Percentiles rank a stretch among this genome's conserved stretches.
phyloP scores from a whole-genome alignment of 345 rosid genomes.

The Arabis alpina region DNA sequence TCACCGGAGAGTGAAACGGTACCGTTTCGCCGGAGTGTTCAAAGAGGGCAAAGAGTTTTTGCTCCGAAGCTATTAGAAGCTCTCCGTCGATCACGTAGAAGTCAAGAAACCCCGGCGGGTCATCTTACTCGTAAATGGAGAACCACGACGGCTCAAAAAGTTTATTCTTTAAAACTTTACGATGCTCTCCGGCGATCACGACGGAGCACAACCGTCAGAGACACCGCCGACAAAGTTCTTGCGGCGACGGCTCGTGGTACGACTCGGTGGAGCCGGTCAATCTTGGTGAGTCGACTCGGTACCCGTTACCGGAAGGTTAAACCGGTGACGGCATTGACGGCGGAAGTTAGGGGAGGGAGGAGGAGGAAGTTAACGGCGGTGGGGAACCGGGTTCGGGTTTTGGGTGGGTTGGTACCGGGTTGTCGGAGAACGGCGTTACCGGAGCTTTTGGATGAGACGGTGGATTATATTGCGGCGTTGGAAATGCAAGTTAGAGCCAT shows the following conservation, averaged over 20 bases:
- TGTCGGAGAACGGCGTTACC: slow-evolving; percentile 88
- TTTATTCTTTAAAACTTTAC: slow-evolving; percentile 75
- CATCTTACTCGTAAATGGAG: slow-evolving; percentile 56
- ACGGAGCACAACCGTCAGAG: slow-evolving; percentile 62
- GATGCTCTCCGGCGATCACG: slow-evolving; percentile 65
- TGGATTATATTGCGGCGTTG: slow-evolving; percentile 90
- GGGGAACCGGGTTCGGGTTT: slow-evolving; percentile 65
- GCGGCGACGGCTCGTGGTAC: slow-evolving; percentile 87
- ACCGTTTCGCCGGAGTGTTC: slow-evolving; percentile 23
- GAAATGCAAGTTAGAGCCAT: slow-evolving; percentile 98
- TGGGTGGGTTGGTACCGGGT: slow-evolving; percentile 95
- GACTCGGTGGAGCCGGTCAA: slow-evolving; percentile 94
- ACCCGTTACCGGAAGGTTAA: slow-evolving; percentile 56
- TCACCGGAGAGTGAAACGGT: slow-evolving; percentile 25
- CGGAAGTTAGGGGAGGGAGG: slow-evolving; percentile 42
- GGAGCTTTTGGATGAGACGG: slow-evolving; percentile 87
- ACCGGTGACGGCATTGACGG: slow-evolving; percentile 29
- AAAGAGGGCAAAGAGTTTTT: slow-evolving; percentile 31
- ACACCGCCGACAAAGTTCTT: slow-evolving; percentile 79
- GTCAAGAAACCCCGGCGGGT: slow-evolving; percentile 17
- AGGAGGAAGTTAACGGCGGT: slow-evolving; percentile 61
- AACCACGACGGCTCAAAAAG: slow-evolving; percentile 64
- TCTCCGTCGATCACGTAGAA: slow-evolving; percentile 32
- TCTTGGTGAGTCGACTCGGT: slow-evolving; percentile 67
- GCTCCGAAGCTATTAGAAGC: slow-evolving; percentile 34